Percentiles rank a stretch among this genome's conserved stretches.
phyloP scores from a whole-genome alignment of 345 rosid species.

The Boechera divaricarpa region DNA sequence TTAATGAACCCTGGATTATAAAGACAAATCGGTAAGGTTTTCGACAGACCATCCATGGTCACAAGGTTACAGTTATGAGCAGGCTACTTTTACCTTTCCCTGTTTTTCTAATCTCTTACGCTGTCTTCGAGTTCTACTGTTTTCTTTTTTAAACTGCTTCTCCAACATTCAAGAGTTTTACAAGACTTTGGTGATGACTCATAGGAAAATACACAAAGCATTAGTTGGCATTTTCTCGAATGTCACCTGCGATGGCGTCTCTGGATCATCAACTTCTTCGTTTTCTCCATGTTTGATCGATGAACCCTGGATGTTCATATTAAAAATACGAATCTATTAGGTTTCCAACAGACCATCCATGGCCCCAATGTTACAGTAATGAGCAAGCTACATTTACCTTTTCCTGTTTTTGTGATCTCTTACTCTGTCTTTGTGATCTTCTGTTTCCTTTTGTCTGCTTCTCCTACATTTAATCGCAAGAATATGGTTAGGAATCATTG shows the following conservation, averaged over 20 bases:
- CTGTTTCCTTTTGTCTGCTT: constrained; percentile 16
- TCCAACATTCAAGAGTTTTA: constrained; percentile 24
- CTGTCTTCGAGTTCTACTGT: constrained; percentile 38
- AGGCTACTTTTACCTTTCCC: constrained; percentile 35
- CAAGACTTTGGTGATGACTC: constrained; percentile 3
- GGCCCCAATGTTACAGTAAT: constrained; percentile 10
- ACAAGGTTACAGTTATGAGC: constrained; percentile 17
- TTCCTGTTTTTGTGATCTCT: constrained; percentile 33
- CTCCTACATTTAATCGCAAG: constrained; percentile 25
- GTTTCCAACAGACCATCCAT: constrained; percentile 10
- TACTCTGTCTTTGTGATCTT: constrained; percentile 29
- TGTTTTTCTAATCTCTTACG: constrained; percentile 24
- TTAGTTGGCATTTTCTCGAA: not conserved
- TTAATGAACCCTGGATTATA: constrained; percentile 29
- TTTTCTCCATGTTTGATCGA: constrained; percentile 5
- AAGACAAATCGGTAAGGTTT: constrained; percentile 15
- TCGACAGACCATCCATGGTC: constrained; percentile 18
- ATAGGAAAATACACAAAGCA: constrained; percentile 10
- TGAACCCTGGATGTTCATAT: constrained; percentile 26
- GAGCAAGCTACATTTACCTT: constrained; percentile 29
- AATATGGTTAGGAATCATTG: constrained; percentile 10
- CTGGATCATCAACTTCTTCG: constrained; percentile 3
- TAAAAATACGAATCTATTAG: not conserved
- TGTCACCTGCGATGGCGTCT: constrained; percentile 30
- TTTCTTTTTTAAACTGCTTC: constrained; percentile 31